Evolutionary conservation across 305 asterid species (phyloP).

Genomic region (Fraxinus ornus): DNA sequence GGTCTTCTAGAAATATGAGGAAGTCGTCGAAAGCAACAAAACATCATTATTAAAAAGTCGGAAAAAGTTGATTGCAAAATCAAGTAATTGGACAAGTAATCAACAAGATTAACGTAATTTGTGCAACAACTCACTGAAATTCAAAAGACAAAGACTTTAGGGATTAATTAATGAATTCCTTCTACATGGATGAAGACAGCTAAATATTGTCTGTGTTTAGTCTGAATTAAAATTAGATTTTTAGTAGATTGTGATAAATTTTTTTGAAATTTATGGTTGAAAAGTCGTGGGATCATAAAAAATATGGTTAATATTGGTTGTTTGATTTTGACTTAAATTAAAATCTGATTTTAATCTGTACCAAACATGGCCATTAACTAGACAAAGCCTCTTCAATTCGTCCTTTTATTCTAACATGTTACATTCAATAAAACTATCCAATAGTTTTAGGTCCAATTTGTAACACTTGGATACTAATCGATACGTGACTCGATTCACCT

Average conservation of each 20-base stretch:
- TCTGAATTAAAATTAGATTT: no score
- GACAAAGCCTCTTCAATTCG: neutral
- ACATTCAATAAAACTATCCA: neutral
- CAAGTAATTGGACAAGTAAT: neutral
- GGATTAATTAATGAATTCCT: conserved; percentile 7
- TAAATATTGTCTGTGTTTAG: neutral
- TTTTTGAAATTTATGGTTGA: no score
- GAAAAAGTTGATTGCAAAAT: conserved; percentile 15
- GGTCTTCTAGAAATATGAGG: neutral
- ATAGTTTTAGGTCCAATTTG: neutral
- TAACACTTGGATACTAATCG: neutral
- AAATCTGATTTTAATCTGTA: no score
- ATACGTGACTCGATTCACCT: neutral
- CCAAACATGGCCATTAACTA: neutral
- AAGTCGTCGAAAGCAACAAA: conserved; percentile 16
- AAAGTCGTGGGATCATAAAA: no score
- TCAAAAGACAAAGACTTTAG: conserved; percentile 22
- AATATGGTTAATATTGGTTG: no score
- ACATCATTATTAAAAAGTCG: conserved; percentile 17
- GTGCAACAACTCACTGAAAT: conserved; percentile 4
- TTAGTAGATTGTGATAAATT: no score
- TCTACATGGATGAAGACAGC: neutral
- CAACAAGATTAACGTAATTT: conserved; percentile 23
- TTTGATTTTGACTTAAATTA: no score
- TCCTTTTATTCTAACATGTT: neutral